Conservation (phyloP, 805 yeast genomes). For the Debaryomyces castellii region DNA sequence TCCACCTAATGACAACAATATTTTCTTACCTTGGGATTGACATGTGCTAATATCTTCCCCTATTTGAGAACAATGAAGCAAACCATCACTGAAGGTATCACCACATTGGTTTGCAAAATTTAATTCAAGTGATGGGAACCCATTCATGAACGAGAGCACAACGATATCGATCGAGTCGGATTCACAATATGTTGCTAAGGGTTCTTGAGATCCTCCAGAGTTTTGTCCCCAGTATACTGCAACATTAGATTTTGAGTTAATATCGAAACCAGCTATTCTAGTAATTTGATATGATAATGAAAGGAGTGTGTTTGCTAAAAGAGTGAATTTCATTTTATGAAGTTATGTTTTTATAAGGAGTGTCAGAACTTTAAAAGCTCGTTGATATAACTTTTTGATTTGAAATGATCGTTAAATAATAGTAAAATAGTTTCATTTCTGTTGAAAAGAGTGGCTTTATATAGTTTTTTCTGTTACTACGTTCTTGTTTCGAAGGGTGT, state of each 20-base stretch:
- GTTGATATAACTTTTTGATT: too few relatives aligned
- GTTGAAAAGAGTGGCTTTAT: not conserved
- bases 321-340: not conserved
- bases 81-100: slow-evolving; percentile 39
- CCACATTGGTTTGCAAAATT: slow-evolving; percentile 52
- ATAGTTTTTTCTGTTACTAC: not conserved
- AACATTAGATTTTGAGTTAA: slow-evolving; percentile 19
- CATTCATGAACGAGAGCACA: slow-evolving; percentile 65
- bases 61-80: slow-evolving; percentile 38
- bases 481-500: not conserved
- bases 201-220: slow-evolving; percentile 33
- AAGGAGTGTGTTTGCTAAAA: slow-evolving; percentile 3
- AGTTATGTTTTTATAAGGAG: not conserved
- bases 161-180: slow-evolving; percentile 69
- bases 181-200: slow-evolving; percentile 55
- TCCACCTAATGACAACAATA: slow-evolving; percentile 71
- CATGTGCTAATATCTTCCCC: slow-evolving; percentile 71
- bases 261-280: slow-evolving; percentile 11
- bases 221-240: slow-evolving; percentile 34
- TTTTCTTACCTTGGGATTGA: slow-evolving; percentile 75
- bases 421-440: not conserved
- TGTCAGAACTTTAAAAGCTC: too few relatives aligned
- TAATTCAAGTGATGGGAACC: slow-evolving; percentile 48
- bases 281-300: slow-evolving; percentile 1
- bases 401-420: too few relatives aligned